A percentile compares a stretch with the other conserved stretches of the same genome.
These are phyloP conservation scores for Acorus gramineus DNA, from an alignment of 106 monocot species.

Conservation along the genomic window DNA sequence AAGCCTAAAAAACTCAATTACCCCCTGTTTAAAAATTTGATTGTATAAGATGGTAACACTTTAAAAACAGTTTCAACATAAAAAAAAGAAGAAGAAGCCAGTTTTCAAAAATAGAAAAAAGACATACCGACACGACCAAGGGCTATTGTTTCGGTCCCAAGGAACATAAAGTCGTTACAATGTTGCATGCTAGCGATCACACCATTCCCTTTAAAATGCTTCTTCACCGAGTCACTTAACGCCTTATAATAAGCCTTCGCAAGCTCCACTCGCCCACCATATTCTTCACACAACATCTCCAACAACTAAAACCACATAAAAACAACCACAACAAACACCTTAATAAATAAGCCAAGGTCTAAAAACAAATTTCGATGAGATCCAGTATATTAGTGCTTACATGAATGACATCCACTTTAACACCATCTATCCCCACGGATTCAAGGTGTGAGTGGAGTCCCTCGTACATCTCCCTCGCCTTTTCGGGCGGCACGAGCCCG, in stretches of 20 bases:
- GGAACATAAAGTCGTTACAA: constrained; percentile 96
- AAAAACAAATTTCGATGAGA: too few relatives aligned
- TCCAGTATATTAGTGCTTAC: constrained; percentile 17
- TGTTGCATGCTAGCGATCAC: constrained; percentile 95
- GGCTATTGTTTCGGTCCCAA: constrained; percentile 64
- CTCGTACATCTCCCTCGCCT: constrained; percentile 45
- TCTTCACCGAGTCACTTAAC: constrained; percentile 43
- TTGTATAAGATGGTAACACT: too few relatives aligned
- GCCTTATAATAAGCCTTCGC: constrained; percentile 70
- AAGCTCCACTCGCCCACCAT: constrained; percentile 75
- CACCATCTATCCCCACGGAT: constrained; percentile 56
- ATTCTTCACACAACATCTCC: constrained; percentile 82
- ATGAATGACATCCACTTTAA: constrained; percentile 93
- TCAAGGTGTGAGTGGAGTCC: constrained; percentile 58
- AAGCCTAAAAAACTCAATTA: too few relatives aligned
- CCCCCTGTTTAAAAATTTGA: too few relatives aligned
- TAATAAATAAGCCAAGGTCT: too few relatives aligned
- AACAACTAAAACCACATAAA: constrained; percentile 30
- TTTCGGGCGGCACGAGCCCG: constrained; percentile 53
- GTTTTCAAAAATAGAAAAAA: neutral
- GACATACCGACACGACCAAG: constrained; percentile 67
- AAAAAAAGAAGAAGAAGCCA: neutral
- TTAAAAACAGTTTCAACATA: too few relatives aligned
- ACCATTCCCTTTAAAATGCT: constrained; percentile 70
- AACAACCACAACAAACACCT: too few relatives aligned